Evolutionary conservation across 169 alveolate species (phyloP).

Genomic region (Plasmodium relictum): DNA sequence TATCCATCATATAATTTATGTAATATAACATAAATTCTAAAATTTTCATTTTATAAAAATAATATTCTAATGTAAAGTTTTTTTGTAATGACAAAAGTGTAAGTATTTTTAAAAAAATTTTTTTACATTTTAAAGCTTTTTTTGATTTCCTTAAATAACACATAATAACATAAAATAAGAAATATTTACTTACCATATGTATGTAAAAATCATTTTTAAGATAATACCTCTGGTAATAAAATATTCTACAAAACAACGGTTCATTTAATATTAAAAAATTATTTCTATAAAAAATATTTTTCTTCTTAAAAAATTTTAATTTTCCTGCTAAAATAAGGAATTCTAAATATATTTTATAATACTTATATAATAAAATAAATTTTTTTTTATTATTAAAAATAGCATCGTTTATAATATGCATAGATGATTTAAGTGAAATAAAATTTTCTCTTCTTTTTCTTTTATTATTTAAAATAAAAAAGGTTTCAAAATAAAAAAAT

Average conservation of each 20-base stretch:
- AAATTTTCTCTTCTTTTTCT: background rate
- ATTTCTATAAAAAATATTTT: slow-evolving; percentile 5
- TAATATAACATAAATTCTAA: slow-evolving; percentile 29
- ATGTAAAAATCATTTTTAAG: slow-evolving; percentile 20
- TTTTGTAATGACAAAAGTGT: slow-evolving; percentile 36
- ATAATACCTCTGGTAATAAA: too few relatives aligned
- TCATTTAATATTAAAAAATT: background rate
- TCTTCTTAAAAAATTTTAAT: background rate
- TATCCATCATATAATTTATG: background rate
- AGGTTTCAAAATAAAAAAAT: slow-evolving; percentile 19
- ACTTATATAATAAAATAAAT: slow-evolving; percentile 16
- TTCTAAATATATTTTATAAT: slow-evolving; percentile 4
- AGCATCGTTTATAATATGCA: background rate
- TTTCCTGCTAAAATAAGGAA: slow-evolving; percentile 4
- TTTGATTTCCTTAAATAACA: slow-evolving; percentile 1
- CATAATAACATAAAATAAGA: slow-evolving; percentile 12
- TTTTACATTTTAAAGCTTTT: slow-evolving; percentile 10
- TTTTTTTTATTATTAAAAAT: background rate
- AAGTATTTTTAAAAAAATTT: slow-evolving; percentile 36
- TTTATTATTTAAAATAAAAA: slow-evolving; percentile 4
- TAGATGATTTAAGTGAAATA: background rate
- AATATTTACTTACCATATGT: slow-evolving; percentile 29
- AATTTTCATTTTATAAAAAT: slow-evolving; percentile 48
- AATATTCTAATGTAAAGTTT: slow-evolving; percentile 25
- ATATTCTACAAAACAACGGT: too few relatives aligned